A percentile compares a stretch with the other conserved stretches of the same genome.
phyloP scores from a whole-genome alignment of 2,329 filamentous ascomycete genomes.

The Huntiella bhutanensis region DNA sequence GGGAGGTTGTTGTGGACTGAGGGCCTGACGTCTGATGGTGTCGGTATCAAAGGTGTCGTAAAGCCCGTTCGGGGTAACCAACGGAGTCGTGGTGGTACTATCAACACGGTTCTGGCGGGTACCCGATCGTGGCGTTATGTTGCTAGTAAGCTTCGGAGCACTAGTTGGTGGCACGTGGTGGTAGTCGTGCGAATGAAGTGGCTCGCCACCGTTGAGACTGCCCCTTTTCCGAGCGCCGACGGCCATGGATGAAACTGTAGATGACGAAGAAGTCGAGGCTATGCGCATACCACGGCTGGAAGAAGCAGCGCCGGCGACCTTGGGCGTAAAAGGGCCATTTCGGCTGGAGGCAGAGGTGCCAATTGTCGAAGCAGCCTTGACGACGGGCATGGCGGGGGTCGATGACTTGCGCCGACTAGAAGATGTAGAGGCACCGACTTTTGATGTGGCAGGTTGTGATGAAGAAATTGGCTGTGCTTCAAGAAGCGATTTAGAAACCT shows the following conservation, averaged over 20 bases:
- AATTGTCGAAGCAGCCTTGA: slow-evolving; percentile 6
- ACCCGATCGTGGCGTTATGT: slow-evolving; percentile 63
- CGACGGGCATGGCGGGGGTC: slow-evolving; percentile 4
- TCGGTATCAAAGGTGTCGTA: slow-evolving; percentile 12
- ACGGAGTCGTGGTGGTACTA: slow-evolving; percentile 48
- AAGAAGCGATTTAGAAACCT: too few species aligned
- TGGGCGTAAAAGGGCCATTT: slow-evolving; percentile 32
- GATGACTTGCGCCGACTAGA: not conserved
- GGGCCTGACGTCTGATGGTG: slow-evolving; percentile 18
- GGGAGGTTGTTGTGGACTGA: slow-evolving; percentile 21
- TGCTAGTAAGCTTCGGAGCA: slow-evolving; percentile 31
- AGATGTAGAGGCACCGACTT: slow-evolving; percentile 44
- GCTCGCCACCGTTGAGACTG: not conserved
- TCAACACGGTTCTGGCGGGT: slow-evolving; percentile 52
- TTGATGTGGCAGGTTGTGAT: slow-evolving; percentile 17
- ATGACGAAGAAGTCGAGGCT: not conserved
- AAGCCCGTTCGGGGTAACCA: slow-evolving; percentile 35
- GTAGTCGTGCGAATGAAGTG: slow-evolving; percentile 26
- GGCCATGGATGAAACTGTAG: not conserved
- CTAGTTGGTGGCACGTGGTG: slow-evolving; percentile 8
- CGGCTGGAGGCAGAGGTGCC: slow-evolving; percentile 5
- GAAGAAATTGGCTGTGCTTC: not conserved
- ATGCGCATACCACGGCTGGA: slow-evolving; percentile 1
- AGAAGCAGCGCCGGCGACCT: slow-evolving; percentile 21
- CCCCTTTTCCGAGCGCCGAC: slow-evolving; percentile 3